Evolutionary conservation across 1,139 yeast genomes (phyloP).

Genomic region (Hansenula anomala): DNA sequence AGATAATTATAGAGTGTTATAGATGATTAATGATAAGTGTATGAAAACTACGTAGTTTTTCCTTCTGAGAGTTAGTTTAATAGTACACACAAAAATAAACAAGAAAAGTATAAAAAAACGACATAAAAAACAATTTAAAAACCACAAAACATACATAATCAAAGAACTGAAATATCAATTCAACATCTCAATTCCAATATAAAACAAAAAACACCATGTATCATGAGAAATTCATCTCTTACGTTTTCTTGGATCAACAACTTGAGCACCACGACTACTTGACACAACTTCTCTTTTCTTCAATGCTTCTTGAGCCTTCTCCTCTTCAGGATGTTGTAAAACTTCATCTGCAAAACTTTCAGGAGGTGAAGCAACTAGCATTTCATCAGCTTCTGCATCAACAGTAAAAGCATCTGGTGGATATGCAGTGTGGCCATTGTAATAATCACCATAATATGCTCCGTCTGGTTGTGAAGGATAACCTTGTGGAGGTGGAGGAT

Average conservation of each 20-base stretch:
- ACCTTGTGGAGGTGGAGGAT: slow-evolving; percentile 1
- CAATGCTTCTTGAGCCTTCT: not conserved
- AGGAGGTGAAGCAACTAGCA: slow-evolving; percentile 1
- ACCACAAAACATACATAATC: not conserved
- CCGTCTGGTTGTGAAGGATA: not conserved
- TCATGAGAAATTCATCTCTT: not conserved
- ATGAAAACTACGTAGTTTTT: too few relatives aligned
- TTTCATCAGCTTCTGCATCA: not conserved
- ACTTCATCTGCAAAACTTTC: slow-evolving; percentile 1
- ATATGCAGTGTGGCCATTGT: not conserved
- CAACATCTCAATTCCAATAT: too few relatives aligned
- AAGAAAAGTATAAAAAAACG: too few relatives aligned
- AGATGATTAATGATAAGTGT: too few relatives aligned
- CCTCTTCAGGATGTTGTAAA: not conserved
- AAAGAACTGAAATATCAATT: not conserved
- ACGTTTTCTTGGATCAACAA: slow-evolving; percentile 9
- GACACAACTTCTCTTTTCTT: not conserved
- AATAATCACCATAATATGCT: not conserved
- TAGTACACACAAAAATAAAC: too few relatives aligned
- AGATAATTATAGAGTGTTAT: not conserved
- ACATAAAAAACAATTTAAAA: too few relatives aligned
- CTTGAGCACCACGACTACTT: not conserved
- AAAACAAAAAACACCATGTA: too few relatives aligned
- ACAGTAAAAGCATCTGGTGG: not conserved
- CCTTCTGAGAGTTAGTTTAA: too few relatives aligned